Conservation (phyloP, 2,329 filamentous ascomycete genomes). For the Akanthomyces dipterigenus region DNA sequence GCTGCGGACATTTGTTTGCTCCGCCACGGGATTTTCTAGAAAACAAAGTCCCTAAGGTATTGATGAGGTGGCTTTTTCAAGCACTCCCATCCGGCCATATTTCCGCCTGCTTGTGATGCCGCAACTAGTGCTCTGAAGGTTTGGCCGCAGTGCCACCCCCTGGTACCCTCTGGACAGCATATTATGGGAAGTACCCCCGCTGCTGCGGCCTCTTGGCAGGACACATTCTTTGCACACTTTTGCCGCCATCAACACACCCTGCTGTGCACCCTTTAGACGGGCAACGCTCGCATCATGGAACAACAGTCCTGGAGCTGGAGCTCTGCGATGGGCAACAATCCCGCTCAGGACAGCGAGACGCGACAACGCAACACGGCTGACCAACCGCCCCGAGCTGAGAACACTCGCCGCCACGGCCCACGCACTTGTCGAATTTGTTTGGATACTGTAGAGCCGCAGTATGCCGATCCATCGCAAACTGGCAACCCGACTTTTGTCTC, state of each 20-base stretch:
- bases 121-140: neutral
- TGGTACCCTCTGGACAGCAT: conserved; percentile 1
- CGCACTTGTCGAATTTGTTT: conserved; percentile 86
- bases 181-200: conserved; percentile 6
- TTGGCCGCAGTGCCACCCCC: neutral
- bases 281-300: neutral
- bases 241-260: neutral
- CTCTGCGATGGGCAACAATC: conserved; percentile 2
- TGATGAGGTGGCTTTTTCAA: conserved; percentile 12
- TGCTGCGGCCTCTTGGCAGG: neutral
- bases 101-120: conserved; percentile 3
- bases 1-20: conserved; percentile 5
- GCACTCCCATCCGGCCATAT: neutral
- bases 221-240: neutral
- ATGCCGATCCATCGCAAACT: conserved; percentile 27
- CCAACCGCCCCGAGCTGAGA: neutral
- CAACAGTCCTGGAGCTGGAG: conserved; percentile 10
- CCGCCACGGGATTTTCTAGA: neutral
- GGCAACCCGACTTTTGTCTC: conserved; percentile 57
- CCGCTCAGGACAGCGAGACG: conserved; percentile 2
- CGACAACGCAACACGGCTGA: conserved; percentile 2
- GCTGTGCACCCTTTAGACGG: neutral
- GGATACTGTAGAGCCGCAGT: conserved; percentile 54
- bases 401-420: conserved; percentile 52
- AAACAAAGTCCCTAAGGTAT: conserved; percentile 2